Percentiles rank a stretch among this genome's conserved stretches.
Evolutionary conservation across 805 yeast species (phyloP).

Genomic region (Tetrapisispora arboricola): DNA sequence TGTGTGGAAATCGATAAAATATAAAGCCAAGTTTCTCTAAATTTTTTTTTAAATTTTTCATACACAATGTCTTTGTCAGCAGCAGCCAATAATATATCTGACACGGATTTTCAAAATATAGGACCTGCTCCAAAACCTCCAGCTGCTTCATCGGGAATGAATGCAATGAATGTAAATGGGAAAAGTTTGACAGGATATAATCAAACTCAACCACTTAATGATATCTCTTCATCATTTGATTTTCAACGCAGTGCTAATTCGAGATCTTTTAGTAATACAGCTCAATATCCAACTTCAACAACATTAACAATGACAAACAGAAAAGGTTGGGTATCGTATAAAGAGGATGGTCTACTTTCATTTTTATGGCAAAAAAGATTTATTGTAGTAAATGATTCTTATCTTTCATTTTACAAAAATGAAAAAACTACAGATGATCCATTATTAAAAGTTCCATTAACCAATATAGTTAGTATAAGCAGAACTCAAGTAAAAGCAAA

Average conservation of each 20-base stretch:
- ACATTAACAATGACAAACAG: constrained; percentile 13
- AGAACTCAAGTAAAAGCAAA: constrained; percentile 64
- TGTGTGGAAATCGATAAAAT: no score
- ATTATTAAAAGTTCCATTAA: constrained; percentile 43
- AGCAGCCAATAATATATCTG: constrained; percentile 35
- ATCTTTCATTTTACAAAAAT: constrained; percentile 62
- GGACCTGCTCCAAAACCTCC: constrained; percentile 52
- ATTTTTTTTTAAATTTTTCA: no score
- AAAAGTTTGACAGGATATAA: constrained; percentile 20
- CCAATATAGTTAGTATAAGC: constrained; percentile 51
- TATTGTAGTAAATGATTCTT: constrained; percentile 65
- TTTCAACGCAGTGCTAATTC: neutral
- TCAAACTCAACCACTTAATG: constrained; percentile 29
- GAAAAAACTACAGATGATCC: constrained; percentile 42
- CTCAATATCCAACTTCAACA: neutral
- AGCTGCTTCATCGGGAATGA: constrained; percentile 8
- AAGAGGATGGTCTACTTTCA: constrained; percentile 83
- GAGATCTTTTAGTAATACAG: neutral
- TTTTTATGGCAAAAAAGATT: constrained; percentile 90
- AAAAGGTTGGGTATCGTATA: constrained; percentile 79
- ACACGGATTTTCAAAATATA: constrained; percentile 41
- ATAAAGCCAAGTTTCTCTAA: no score
- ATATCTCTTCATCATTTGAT: constrained; percentile 12
- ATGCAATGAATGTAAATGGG: neutral
- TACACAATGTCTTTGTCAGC: constrained; percentile 35